These are phyloP conservation scores for Linnemannia hyalina DNA, from an alignment of 192 early-diverging fungal genomes.

Conservation along the genomic window DNA sequence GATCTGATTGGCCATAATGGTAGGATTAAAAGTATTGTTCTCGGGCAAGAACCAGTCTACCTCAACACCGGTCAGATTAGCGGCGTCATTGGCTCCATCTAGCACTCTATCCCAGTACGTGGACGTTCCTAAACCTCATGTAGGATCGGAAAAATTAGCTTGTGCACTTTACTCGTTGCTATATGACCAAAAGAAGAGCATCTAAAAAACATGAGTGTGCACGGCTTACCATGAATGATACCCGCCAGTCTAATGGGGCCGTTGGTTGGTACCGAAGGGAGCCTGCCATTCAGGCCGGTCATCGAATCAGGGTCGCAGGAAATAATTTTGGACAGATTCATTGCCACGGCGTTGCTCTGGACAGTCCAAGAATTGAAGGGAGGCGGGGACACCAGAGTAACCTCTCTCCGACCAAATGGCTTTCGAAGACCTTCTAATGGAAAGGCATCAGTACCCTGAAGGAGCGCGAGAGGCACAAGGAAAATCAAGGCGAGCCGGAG, in stretches of 20 bases:
- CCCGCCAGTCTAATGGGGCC: constrained; percentile 28
- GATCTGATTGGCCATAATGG: constrained; percentile 26
- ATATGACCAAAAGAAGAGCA: not conserved
- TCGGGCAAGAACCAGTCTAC: constrained; percentile 21
- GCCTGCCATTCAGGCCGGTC: constrained; percentile 38
- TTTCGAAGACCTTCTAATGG: not conserved
- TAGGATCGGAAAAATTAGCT: not conserved
- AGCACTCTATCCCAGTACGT: constrained; percentile 20
- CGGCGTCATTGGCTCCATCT: constrained; percentile 24
- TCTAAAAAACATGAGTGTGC: no score
- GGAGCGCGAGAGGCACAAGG: not conserved
- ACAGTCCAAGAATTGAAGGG: not conserved
- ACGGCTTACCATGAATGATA: constrained; percentile 29
- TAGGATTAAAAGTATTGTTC: constrained; percentile 2
- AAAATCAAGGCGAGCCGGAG: not conserved
- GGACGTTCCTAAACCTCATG: constrained; percentile 6
- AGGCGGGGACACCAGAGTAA: not conserved
- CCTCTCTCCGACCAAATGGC: not conserved
- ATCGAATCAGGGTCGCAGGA: constrained; percentile 19
- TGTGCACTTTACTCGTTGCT: not conserved
- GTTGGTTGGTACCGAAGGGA: not conserved
- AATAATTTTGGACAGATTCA: constrained; percentile 42
- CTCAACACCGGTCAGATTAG: constrained; percentile 15
- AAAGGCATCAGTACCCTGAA: not conserved
- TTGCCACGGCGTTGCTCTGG: constrained; percentile 14